Percentiles rank a stretch among this genome's conserved stretches.
These are phyloP conservation scores for Suillus occidentalis DNA, from an alignment of 768 basidiomycete genomes.

Conservation along the genomic window DNA sequence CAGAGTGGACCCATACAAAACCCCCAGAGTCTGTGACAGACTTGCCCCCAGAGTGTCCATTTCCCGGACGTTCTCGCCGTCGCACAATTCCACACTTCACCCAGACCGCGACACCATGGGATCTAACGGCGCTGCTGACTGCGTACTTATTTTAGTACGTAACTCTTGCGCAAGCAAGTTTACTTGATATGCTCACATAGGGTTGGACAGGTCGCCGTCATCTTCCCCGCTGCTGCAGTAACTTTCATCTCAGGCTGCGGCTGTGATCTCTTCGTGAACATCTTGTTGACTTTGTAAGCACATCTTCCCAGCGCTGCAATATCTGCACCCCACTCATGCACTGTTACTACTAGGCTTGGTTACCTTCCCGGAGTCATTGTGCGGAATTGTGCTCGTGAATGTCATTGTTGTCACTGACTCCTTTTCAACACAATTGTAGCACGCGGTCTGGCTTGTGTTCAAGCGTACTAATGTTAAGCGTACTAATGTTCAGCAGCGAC, in stretches of 20 bases:
- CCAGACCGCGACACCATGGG: not conserved
- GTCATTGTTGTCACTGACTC: not conserved
- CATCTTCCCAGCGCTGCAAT: not conserved
- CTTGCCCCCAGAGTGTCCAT: no score
- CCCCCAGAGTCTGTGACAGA: no score
- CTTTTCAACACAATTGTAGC: slow-evolving; percentile 35
- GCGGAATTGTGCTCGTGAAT: slow-evolving; percentile 12
- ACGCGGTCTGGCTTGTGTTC: slow-evolving; percentile 87
- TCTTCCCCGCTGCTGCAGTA: slow-evolving; percentile 80
- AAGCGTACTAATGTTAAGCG: no score
- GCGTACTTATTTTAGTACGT: not conserved
- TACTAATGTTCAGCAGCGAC: slow-evolving; percentile 76
- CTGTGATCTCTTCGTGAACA: slow-evolving; percentile 80
- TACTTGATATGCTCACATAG: not conserved
- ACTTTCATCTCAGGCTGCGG: slow-evolving; percentile 77
- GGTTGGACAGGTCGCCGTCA: slow-evolving; percentile 57
- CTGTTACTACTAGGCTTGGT: slow-evolving; percentile 51
- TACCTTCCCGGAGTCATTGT: slow-evolving; percentile 66
- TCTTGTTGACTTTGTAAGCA: slow-evolving; percentile 72
- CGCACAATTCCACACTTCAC: not conserved
- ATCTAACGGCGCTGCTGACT: not conserved
- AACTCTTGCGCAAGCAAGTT: not conserved
- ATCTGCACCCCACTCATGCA: not conserved
- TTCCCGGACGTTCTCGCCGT: no score
- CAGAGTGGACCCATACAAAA: no score